Percentiles rank a stretch among this genome's conserved stretches.
Evolutionary conservation across 2,329 filamentous ascomycete species (phyloP).

Genomic region (Colletotrichum australisinense): DNA sequence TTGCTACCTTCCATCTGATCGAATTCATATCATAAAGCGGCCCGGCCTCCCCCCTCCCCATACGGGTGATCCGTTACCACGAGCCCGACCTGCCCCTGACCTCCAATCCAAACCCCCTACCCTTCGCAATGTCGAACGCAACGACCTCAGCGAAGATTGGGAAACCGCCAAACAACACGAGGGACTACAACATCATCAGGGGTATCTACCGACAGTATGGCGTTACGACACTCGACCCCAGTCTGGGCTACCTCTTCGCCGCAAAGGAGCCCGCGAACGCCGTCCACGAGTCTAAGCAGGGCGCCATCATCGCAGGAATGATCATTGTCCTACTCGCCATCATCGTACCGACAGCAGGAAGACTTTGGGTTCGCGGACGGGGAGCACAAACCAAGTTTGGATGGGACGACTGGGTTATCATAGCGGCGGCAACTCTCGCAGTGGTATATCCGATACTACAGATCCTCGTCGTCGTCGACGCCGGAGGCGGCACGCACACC

Average conservation of each 20-base stretch:
- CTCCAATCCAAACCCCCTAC: not conserved
- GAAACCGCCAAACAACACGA: conserved; percentile 24
- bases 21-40: conserved; percentile 14
- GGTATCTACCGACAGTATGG: conserved; percentile 33
- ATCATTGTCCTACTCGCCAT: conserved; percentile 29
- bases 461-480: conserved; percentile 32
- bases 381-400: conserved; percentile 24
- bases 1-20: not conserved
- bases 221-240: conserved; percentile 24
- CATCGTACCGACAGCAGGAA: conserved; percentile 12
- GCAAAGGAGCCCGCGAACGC: conserved; percentile 14
- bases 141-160: conserved; percentile 27
- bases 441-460: conserved; percentile 31
- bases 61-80: not conserved
- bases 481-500: conserved; percentile 26
- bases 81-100: not conserved
- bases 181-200: conserved; percentile 30
- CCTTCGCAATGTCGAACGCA: conserved; percentile 26
- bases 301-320: conserved; percentile 33
- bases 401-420: conserved; percentile 27
- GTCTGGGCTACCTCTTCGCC: conserved; percentile 22
- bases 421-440: not conserved
- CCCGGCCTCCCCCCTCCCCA: not conserved
- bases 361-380: conserved; percentile 13
- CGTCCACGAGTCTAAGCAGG: conserved; percentile 31